phyloP scores from a whole-genome alignment of 2,329 filamentous ascomycete genomes.

The Trichoderma afroharzianum region DNA sequence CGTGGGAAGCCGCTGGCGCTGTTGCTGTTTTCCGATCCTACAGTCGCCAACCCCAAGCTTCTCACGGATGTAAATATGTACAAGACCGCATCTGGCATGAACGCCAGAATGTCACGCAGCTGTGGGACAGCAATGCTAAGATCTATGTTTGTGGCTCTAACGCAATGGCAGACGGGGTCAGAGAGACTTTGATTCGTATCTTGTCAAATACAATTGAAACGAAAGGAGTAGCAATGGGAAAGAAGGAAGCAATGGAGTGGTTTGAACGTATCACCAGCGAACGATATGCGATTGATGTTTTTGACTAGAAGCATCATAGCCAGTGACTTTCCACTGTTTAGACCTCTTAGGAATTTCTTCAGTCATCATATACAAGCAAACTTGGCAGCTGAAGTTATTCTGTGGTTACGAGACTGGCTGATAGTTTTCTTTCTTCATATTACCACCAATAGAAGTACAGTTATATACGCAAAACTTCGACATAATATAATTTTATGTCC shows the following conservation, averaged over 20 bases:
- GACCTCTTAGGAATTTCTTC: too few relatives aligned
- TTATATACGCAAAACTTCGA: too few relatives aligned
- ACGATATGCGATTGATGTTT: slow-evolving; percentile 2
- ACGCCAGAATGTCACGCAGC: slow-evolving; percentile 26
- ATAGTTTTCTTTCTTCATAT: too few relatives aligned
- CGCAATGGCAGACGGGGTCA: slow-evolving; percentile 5
- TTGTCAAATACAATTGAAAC: background rate
- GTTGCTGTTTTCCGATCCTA: background rate
- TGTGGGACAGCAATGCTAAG: slow-evolving; percentile 34
- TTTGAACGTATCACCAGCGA: slow-evolving; percentile 3
- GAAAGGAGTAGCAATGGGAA: background rate
- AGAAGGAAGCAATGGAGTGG: background rate
- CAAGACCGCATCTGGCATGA: slow-evolving; percentile 36
- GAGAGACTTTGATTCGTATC: background rate
- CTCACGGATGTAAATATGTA: slow-evolving; percentile 31
- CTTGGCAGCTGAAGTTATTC: too few relatives aligned
- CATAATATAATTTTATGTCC: too few relatives aligned
- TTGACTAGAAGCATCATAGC: background rate
- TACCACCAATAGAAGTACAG: too few relatives aligned
- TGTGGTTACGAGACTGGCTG: too few relatives aligned
- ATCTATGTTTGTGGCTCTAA: slow-evolving; percentile 42
- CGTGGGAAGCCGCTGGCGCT: background rate
- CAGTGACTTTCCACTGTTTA: too few relatives aligned
- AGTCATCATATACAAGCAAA: too few relatives aligned
- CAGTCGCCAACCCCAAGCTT: slow-evolving; percentile 14